A percentile compares a stretch with the other conserved stretches of the same genome.
These are phyloP conservation scores for Pythium inflatum DNA, from an alignment of 352 stramenopile species.

Conservation along the genomic window DNA sequence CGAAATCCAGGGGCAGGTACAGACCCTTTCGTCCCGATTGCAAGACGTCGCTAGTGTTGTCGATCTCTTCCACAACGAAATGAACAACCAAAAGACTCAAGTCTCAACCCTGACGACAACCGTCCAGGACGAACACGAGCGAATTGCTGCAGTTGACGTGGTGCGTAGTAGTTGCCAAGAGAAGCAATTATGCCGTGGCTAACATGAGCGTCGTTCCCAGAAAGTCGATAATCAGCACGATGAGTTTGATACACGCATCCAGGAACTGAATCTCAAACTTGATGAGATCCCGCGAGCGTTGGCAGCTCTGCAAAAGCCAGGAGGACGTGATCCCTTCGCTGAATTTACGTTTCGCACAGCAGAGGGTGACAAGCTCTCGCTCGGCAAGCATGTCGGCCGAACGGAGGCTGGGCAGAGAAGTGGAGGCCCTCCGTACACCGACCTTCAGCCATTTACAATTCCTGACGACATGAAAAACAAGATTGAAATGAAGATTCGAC, in stretches of 20 bases:
- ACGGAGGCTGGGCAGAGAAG: conserved; percentile 24
- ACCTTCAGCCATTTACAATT: conserved; percentile 75
- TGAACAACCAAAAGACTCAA: conserved; percentile 51
- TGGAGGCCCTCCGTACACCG: conserved; percentile 53
- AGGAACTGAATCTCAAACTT: conserved; percentile 66
- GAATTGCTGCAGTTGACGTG: conserved; percentile 54
- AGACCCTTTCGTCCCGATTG: conserved; percentile 57
- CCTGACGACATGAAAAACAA: conserved; percentile 81
- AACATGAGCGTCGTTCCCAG: conserved; percentile 26
- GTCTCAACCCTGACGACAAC: conserved; percentile 53
- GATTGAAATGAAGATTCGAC: conserved; percentile 69
- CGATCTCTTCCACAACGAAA: conserved; percentile 69
- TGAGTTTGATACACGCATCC: conserved; percentile 61
- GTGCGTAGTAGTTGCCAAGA: conserved; percentile 39
- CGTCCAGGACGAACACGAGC: conserved; percentile 50
- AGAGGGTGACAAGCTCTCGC: conserved; percentile 52
- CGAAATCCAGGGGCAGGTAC: conserved; percentile 46
- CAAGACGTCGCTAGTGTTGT: conserved; percentile 65
- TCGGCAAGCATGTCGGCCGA: conserved; percentile 54
- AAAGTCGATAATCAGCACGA: conserved; percentile 76
- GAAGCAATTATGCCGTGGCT: no score
- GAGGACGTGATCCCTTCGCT: conserved; percentile 13
- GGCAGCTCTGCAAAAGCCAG: conserved; percentile 46
- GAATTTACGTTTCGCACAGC: conserved; percentile 60
- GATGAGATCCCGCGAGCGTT: conserved; percentile 61